These are phyloP conservation scores for Kodamaea fukazawae DNA, from an alignment of 805 yeast genomes.

Conservation along the genomic window DNA sequence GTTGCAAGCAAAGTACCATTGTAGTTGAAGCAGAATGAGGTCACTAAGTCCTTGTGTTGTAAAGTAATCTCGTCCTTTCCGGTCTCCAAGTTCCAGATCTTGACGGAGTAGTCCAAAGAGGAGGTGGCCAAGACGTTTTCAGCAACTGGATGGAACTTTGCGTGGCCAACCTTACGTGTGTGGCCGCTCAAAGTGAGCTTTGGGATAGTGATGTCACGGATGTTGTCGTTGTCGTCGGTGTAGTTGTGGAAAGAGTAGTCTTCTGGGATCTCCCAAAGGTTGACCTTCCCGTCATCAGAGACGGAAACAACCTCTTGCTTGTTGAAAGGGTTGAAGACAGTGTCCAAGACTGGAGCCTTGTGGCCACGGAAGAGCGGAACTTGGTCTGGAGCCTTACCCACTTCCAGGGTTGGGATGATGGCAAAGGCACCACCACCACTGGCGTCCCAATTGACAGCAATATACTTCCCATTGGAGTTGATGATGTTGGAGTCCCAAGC, in stretches of 20 bases:
- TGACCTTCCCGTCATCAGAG: slow-evolving; percentile 50
- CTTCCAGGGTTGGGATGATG: slow-evolving; percentile 79
- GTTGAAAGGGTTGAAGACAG: slow-evolving; percentile 92
- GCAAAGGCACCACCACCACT: slow-evolving; percentile 99
- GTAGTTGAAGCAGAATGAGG: slow-evolving; percentile 89
- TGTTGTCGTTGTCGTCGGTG: slow-evolving; percentile 50
- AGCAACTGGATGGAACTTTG: slow-evolving; percentile 86
- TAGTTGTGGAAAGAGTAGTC: slow-evolving; percentile 70
- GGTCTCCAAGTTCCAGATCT: slow-evolving; percentile 82
- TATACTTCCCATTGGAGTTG: slow-evolving; percentile 79
- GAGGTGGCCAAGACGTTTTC: slow-evolving; percentile 83
- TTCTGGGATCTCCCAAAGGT: slow-evolving; percentile 85
- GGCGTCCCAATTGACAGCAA: slow-evolving; percentile 88
- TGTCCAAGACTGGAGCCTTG: slow-evolving; percentile 91
- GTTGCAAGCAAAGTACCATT: slow-evolving; percentile 87
- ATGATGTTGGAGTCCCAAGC: slow-evolving; percentile 96
- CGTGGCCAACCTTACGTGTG: slow-evolving; percentile 89
- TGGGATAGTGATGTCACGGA: slow-evolving; percentile 67
- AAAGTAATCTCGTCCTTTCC: slow-evolving; percentile 71
- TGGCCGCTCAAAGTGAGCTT: slow-evolving; percentile 76
- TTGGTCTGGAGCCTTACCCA: slow-evolving; percentile 90
- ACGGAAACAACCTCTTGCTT: slow-evolving; percentile 45
- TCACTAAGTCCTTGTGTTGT: slow-evolving; percentile 84
- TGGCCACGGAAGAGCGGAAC: slow-evolving; percentile 95
- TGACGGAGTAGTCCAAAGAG: slow-evolving; percentile 86